These are phyloP conservation scores for Clonostachys solani DNA, from an alignment of 2,329 filamentous ascomycete genomes.

Conservation along the genomic window DNA sequence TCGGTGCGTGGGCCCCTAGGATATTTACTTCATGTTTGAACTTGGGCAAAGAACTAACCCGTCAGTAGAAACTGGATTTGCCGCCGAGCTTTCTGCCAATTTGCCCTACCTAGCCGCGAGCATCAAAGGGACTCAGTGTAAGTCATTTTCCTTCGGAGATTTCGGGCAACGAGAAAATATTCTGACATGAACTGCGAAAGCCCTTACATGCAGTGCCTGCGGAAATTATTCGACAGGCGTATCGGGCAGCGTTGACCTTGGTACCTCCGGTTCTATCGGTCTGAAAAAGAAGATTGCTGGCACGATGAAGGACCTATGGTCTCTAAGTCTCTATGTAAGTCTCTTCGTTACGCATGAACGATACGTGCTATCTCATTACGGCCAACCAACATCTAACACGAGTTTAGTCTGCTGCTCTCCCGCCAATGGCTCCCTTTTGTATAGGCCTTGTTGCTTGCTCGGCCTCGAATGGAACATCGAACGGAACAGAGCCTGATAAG, in stretches of 20 bases:
- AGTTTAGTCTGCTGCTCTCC: too few relatives aligned
- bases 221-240: neutral
- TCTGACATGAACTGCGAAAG: neutral
- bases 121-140: neutral
- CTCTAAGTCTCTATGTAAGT: neutral
- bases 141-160: neutral
- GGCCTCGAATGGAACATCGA: too few relatives aligned
- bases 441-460: too few relatives aligned
- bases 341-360: neutral
- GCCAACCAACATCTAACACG: too few relatives aligned
- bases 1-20: neutral
- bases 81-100: neutral
- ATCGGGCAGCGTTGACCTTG: neutral
- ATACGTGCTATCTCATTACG: too few relatives aligned
- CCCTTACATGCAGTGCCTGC: neutral
- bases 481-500: too few relatives aligned
- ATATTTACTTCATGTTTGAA: neutral
- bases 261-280: neutral
- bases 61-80: neutral
- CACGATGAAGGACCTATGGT: neutral
- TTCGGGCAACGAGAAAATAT: neutral
- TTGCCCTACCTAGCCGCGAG: neutral
- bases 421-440: too few relatives aligned
- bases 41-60: neutral
- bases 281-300: neutral